Conservation (phyloP, 352 stramenopile genomes). For the Globisporangium mamillatum region DNA sequence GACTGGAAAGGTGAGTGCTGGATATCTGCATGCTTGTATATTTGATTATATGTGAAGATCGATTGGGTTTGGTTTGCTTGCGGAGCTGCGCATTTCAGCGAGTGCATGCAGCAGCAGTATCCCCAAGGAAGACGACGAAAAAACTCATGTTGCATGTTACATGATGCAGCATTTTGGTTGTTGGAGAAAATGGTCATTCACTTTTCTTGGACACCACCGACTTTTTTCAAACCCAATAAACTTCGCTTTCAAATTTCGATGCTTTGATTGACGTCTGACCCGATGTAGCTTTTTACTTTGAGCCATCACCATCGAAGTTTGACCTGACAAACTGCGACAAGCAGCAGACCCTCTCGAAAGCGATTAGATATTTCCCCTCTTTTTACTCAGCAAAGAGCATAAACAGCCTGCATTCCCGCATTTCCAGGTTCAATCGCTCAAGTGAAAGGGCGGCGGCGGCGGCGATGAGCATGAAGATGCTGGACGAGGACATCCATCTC, state of each 20-base stretch:
- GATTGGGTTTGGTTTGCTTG: background rate
- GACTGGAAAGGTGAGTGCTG: background rate
- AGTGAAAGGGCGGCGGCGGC: background rate
- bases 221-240: background rate
- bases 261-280: background rate
- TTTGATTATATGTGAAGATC: background rate
- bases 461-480: constrained; percentile 37
- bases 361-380: constrained; percentile 14
- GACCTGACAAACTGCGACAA: background rate
- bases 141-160: background rate
- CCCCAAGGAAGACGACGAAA: background rate
- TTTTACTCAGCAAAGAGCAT: background rate
- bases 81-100: background rate
- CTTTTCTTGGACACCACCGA: background rate
- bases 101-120: background rate
- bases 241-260: background rate
- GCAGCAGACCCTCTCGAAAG: constrained; percentile 1
- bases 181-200: background rate
- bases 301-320: background rate
- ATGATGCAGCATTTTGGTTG: background rate
- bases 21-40: background rate
- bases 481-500: constrained; percentile 23
- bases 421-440: background rate
- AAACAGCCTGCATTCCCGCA: background rate
- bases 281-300: background rate